Evolutionary conservation across 768 basidiomycete species (phyloP), one percentile per base, ranked within the genome.

Genomic region (Termitomyces sp.): DNA sequence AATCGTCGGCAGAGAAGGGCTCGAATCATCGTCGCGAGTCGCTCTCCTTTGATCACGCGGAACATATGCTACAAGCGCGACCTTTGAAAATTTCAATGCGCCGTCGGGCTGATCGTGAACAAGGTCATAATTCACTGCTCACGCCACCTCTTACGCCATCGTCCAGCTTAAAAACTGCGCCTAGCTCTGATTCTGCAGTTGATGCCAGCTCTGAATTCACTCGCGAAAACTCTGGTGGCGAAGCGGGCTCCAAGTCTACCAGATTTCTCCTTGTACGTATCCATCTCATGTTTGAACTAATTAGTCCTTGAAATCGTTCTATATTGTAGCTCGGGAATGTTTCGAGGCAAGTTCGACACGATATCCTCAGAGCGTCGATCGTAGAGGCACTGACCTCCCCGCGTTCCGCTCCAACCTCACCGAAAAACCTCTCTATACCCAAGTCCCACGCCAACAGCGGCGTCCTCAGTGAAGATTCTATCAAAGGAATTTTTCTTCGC

Each of bases 131-230:
- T 58, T 62, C 71, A 23, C 73, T 85, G 42, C 74, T 87, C 52
- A 89, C 87, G 0, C 87, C 87, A 34, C 88, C 87, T 11, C 77
- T 89, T 43, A 89, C 87, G 1, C 87, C 87, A 0, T 84, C 87
- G 1, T 86, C 84, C 12, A 79, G 78, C 58, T 70, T 79, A 44
- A 68, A 69, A 52, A 77, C 77, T 2, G 66, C 69, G 2, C 67
- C 67, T 32, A 76, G 75, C 57, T 57, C 65, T 17, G 76, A 74
- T 12, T 71, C 71, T 8, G 54, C 60, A 7, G 63, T 35, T 16
- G 63, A 61, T 55, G 60, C 44, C 11, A 63, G 55, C 56, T 61
- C 62, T 51, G 68, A 67, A 23, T 37, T 32, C 23, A 46, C 59
- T n/a, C 67, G 62, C 6, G 71, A 71, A 51, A 54, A 59, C 49